These are phyloP conservation scores for Hypomontagnella monticulosa DNA, from an alignment of 495 filamentous ascomycete genomes.

Conservation along the genomic window DNA sequence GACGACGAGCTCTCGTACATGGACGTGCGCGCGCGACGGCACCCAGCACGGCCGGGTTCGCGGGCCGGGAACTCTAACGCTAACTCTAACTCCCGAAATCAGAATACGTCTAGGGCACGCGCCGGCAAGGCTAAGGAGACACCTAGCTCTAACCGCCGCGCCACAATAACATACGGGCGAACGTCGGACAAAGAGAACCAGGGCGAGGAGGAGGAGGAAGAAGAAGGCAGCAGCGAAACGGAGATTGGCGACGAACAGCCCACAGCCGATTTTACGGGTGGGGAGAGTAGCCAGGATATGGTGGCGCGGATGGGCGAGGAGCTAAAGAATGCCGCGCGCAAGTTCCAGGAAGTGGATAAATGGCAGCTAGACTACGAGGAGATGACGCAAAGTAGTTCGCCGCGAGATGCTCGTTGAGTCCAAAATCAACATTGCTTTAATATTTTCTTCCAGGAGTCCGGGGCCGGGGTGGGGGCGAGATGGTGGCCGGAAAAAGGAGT, in stretches of 20 bases:
- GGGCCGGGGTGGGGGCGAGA: background rate
- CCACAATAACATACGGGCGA: conserved; percentile 50
- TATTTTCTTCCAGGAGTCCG: background rate
- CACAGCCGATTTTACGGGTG: conserved; percentile 11
- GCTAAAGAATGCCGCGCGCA: conserved; percentile 56
- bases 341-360: conserved; percentile 62
- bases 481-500: background rate
- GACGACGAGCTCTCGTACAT: conserved; percentile 54
- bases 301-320: conserved; percentile 48
- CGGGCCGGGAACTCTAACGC: conserved; percentile 23
- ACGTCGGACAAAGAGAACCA: conserved; percentile 57
- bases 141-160: conserved; percentile 35
- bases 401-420: conserved; percentile 47
- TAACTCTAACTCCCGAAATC: background rate
- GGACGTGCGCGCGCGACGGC: conserved; percentile 41
- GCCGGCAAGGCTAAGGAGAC: conserved; percentile 36
- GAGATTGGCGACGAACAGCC: conserved; percentile 37
- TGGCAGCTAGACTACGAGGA: conserved; percentile 61
- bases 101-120: conserved; percentile 8
- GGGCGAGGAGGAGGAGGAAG: conserved; percentile 39
- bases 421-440: background rate
- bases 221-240: conserved; percentile 13
- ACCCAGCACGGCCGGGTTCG: conserved; percentile 25
- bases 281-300: conserved; percentile 44
- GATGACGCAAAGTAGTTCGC: conserved; percentile 49